Evolutionary conservation across 805 yeast species (phyloP).

Genomic region (Nakazawaea ernobii): DNA sequence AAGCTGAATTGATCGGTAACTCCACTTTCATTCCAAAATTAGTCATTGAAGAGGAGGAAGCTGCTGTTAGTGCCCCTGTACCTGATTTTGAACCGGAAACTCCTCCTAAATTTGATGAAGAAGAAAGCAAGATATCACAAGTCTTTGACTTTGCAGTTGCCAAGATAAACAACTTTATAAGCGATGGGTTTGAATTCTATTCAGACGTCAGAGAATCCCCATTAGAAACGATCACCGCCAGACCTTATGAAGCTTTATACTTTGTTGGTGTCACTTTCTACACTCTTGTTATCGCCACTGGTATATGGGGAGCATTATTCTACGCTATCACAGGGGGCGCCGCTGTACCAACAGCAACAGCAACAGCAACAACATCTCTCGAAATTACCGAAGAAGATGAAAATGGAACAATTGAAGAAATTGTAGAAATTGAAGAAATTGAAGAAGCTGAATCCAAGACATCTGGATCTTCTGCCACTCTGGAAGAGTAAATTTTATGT

Average conservation of each 20-base stretch:
- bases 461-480: neutral
- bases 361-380: neutral
- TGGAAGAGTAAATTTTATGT: neutral
- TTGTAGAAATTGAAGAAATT: slow-evolving; percentile 8
- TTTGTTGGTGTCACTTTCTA: slow-evolving; percentile 38
- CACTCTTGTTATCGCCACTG: slow-evolving; percentile 36
- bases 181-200: slow-evolving; percentile 27
- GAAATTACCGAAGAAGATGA: neutral
- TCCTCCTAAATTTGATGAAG: slow-evolving; percentile 31
- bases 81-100: slow-evolving; percentile 33
- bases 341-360: slow-evolving; percentile 6
- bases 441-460: slow-evolving; percentile 11
- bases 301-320: slow-evolving; percentile 32
- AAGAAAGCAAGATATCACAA: slow-evolving; percentile 5
- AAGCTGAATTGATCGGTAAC: slow-evolving; percentile 83
- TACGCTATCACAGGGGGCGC: slow-evolving; percentile 21
- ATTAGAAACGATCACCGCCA: slow-evolving; percentile 30
- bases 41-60: slow-evolving; percentile 40
- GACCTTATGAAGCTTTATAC: slow-evolving; percentile 46
- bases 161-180: slow-evolving; percentile 16
- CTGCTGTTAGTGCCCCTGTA: slow-evolving; percentile 35
- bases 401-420: slow-evolving; percentile 3
- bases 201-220: slow-evolving; percentile 40
- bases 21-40: slow-evolving; percentile 56
- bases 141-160: slow-evolving; percentile 16